phyloP scores from a whole-genome alignment of 2,329 filamentous ascomycete genomes.

The Diaporthe helianthi region DNA sequence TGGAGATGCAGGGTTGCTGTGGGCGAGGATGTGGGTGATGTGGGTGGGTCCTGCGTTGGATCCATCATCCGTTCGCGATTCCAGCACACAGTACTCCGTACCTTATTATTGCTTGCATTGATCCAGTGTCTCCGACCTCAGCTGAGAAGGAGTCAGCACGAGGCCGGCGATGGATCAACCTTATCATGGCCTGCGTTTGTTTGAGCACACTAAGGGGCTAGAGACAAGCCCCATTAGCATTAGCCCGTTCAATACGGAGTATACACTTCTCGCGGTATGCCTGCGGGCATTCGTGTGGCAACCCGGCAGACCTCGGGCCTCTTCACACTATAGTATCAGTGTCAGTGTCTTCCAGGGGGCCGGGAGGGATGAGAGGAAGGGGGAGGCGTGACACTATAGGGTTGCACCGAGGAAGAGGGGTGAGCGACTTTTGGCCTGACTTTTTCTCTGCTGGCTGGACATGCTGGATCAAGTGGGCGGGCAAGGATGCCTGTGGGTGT shows the following conservation, averaged over 20 bases:
- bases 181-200: background rate
- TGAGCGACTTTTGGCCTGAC: slow-evolving; percentile 32
- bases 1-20: slow-evolving; percentile 24
- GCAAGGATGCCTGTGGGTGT: slow-evolving; percentile 14
- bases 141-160: slow-evolving; percentile 20
- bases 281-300: slow-evolving; percentile 2
- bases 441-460: slow-evolving; percentile 29
- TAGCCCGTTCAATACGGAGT: background rate
- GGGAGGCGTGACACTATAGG: slow-evolving; percentile 32
- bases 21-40: slow-evolving; percentile 15
- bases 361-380: slow-evolving; percentile 16
- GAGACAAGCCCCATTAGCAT: background rate
- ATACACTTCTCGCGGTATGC: slow-evolving; percentile 1
- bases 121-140: slow-evolving; percentile 21
- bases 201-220: background rate
- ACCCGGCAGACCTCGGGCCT: slow-evolving; percentile 23
- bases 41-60: slow-evolving; percentile 28
- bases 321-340: too few relatives aligned
- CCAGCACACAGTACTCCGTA: slow-evolving; percentile 13
- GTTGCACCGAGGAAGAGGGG: slow-evolving; percentile 35
- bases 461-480: slow-evolving; percentile 28
- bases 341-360: background rate
- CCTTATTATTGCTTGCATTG: slow-evolving; percentile 26
- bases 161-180: slow-evolving; percentile 11
- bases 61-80: slow-evolving; percentile 25